A percentile compares a stretch with the other conserved stretches of the same genome.
These are phyloP conservation scores for Aurinia saxatilis DNA, from an alignment of 345 rosid genomes.

Conservation along the genomic window DNA sequence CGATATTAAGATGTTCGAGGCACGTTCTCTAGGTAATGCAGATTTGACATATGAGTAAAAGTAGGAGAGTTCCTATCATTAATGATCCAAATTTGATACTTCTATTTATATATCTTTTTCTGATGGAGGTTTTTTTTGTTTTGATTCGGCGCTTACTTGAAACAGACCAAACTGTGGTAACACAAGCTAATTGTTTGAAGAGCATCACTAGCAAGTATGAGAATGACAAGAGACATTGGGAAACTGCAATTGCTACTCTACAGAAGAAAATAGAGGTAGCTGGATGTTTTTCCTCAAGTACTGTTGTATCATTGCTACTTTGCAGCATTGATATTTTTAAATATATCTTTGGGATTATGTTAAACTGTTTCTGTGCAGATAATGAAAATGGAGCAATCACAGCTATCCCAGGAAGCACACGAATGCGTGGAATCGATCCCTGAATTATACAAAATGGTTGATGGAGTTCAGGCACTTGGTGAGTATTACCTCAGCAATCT, in stretches of 20 bases:
- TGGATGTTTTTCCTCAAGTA: neutral
- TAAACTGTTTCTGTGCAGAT: slow-evolving; percentile 34
- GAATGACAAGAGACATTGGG: slow-evolving; percentile 53
- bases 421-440: slow-evolving; percentile 77
- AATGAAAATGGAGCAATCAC: slow-evolving; percentile 78
- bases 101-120: neutral
- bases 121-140: neutral
- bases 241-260: slow-evolving; percentile 37
- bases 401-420: slow-evolving; percentile 73
- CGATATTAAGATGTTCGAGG: slow-evolving; percentile 60
- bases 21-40: slow-evolving; percentile 65
- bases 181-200: slow-evolving; percentile 60
- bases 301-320: neutral
- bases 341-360: neutral
- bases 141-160: slow-evolving; percentile 11
- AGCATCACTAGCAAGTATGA: slow-evolving; percentile 48
- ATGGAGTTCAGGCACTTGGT: slow-evolving; percentile 88
- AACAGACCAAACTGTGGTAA: slow-evolving; percentile 62
- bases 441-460: slow-evolving; percentile 70
- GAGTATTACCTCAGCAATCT: slow-evolving; percentile 17
- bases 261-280: slow-evolving; percentile 62
- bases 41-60: slow-evolving; percentile 1
- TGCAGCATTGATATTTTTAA: neutral
- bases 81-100: neutral
- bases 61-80: neutral